Evolutionary conservation across 2,329 filamentous ascomycete species (phyloP).

Genomic region (Scedosporium apiospermum): DNA sequence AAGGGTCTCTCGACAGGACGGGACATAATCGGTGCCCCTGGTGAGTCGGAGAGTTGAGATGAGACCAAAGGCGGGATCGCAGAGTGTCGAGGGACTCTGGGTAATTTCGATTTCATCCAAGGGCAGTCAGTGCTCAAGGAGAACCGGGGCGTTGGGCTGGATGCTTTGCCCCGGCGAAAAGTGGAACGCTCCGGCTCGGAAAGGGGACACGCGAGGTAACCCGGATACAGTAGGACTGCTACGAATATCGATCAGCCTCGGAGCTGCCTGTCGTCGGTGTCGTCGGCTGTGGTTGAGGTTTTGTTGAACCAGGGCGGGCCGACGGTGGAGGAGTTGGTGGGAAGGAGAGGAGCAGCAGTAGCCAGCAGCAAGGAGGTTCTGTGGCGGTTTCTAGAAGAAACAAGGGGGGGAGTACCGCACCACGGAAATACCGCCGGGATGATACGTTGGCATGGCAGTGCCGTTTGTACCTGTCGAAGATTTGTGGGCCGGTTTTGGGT

Average conservation of each 20-base stretch:
- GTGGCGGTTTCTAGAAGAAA: constrained; percentile 1
- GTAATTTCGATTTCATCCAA: background rate
- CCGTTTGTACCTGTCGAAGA: background rate
- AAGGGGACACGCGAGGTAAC: background rate
- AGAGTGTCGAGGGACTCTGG: background rate
- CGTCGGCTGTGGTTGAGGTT: background rate
- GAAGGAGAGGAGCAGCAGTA: background rate
- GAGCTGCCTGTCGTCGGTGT: background rate
- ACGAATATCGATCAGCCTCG: background rate
- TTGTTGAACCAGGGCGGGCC: background rate
- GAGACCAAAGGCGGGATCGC: background rate
- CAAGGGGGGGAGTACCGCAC: background rate
- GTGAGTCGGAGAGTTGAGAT: background rate
- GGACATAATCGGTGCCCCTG: background rate
- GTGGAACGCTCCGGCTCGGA: background rate
- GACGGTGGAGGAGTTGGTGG: background rate
- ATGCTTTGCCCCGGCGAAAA: background rate
- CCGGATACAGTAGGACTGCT: background rate
- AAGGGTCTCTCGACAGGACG: background rate
- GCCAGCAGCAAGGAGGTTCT: background rate
- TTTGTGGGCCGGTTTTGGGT: background rate
- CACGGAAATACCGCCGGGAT: background rate
- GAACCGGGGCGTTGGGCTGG: background rate
- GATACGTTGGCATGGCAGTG: background rate
- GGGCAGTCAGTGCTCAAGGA: background rate